phyloP scores from a whole-genome alignment of 768 basidiomycete species.

The Pleurotus tuber-regium region DNA sequence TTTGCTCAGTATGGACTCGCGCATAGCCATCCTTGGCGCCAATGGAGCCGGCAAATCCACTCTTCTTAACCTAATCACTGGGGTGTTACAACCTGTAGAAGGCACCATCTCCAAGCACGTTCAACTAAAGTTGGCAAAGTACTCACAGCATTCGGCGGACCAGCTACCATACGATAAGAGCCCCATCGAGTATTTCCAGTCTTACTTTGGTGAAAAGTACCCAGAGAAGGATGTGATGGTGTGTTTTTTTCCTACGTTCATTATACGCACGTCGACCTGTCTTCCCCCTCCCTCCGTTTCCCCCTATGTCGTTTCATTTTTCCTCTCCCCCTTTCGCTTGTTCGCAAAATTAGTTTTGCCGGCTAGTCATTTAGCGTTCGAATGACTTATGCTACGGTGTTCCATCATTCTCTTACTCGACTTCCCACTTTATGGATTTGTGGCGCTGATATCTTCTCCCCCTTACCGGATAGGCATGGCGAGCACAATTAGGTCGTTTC shows the following conservation, averaged over 20 bases:
- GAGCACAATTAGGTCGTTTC: slow-evolving; percentile 92
- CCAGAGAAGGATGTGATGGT: slow-evolving; percentile 90
- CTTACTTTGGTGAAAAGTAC: slow-evolving; percentile 73
- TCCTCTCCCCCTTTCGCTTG: not conserved
- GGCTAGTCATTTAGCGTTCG: not conserved
- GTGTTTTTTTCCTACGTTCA: slow-evolving; percentile 11
- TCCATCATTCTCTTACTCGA: not conserved
- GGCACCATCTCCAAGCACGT: slow-evolving; percentile 91
- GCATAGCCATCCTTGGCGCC: slow-evolving; percentile 93
- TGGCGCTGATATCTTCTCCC: not conserved
- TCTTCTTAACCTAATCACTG: slow-evolving; percentile 86
- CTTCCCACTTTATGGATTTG: not conserved
- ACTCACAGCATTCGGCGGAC: slow-evolving; percentile 98
- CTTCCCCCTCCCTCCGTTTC: not conserved
- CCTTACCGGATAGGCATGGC: slow-evolving; percentile 71
- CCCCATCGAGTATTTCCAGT: slow-evolving; percentile 94
- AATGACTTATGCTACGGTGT: not conserved
- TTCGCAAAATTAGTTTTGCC: not conserved
- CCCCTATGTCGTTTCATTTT: not conserved
- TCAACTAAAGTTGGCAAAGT: slow-evolving; percentile 92
- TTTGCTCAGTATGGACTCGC: slow-evolving; percentile 88
- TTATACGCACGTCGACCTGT: slow-evolving; percentile 1
- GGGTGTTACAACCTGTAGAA: slow-evolving; percentile 71
- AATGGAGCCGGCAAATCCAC: slow-evolving; percentile 97
- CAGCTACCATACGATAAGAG: slow-evolving; percentile 92